Evolutionary conservation across 2,329 filamentous ascomycete species (phyloP), one percentile per base, ranked within the genome.

Genomic region (Alternaria arbusti): DNA sequence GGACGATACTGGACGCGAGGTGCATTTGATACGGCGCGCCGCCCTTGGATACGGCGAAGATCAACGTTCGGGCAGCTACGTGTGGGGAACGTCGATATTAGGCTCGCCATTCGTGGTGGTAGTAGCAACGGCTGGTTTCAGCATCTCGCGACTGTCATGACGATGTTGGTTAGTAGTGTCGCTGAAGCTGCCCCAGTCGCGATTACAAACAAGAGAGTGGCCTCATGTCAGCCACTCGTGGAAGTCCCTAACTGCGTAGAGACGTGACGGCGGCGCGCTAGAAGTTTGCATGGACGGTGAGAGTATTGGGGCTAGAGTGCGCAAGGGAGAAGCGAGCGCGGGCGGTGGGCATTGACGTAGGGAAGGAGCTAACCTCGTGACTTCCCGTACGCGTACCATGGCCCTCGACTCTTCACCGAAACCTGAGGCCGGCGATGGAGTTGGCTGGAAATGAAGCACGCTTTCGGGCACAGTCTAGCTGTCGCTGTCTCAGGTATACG

Each of bases 401-500:
- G 45, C 47, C 23, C 26, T 46, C 25, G 54, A 47, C n/a, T 32
- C 28, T 46, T 43, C 44, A 49, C 59, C 52, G 63, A 56, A 59
- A 68, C 62, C 56, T 70, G 68, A 65, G 65, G 68, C 67, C 40
- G 20, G 7, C 12, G 32, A 40, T 44, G 56, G 20, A 62, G 30
- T 26, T 50, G 50, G 45, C 36, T 52, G 56, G 59, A 59, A 67
- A 64, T 57, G 36, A 54, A 44, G 57, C 44, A 49, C 57, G 52
- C 57, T 59, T 64, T 64, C 47, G 56, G 56, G 64, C 67, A 52
- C 67, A 43, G 56, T 47, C 60, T 52, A 58, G 65, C 59, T 64
- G 64, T 70, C 61, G 67, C 49, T 32, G 71, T 72, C 68, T 73
- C 71, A 73, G 49, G 51, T 72, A 70, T 62, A 72, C 64, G 56